These are phyloP conservation scores for Pseudonitzschia pungens DNA, from an alignment of 108 stramenopile species.

Conservation along the genomic window DNA sequence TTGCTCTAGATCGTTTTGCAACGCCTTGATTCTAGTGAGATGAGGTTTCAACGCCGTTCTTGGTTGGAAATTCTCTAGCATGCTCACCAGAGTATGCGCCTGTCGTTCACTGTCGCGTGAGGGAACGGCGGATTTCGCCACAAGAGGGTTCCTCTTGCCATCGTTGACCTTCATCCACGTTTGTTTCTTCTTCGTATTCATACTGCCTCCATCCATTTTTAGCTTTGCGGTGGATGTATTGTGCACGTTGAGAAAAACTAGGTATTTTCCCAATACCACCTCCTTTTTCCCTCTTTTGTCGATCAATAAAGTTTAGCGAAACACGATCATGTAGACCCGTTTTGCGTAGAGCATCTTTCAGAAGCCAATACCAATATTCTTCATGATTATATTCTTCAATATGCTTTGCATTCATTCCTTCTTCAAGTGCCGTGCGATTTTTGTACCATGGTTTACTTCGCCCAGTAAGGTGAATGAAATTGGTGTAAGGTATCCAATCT, in stretches of 20 bases:
- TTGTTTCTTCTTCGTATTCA: constrained; percentile 1
- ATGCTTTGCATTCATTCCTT: neutral
- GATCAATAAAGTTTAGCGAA: neutral
- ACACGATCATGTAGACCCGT: neutral
- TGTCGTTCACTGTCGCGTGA: neutral
- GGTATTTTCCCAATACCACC: neutral
- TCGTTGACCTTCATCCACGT: neutral
- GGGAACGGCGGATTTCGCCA: no score
- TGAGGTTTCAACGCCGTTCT: neutral
- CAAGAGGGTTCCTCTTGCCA: no score
- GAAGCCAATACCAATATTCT: constrained; percentile 11
- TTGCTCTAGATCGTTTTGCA: neutral
- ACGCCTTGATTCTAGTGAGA: neutral
- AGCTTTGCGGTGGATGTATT: constrained; percentile 7
- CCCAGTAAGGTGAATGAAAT: constrained; percentile 44
- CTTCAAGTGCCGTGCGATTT: constrained; percentile 5
- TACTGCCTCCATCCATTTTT: constrained; percentile 16
- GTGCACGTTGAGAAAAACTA: neutral
- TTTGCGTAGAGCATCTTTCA: constrained; percentile 1
- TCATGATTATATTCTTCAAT: neutral
- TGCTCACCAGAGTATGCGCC: neutral
- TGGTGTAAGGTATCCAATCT: constrained; percentile 33
- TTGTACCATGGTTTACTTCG: constrained; percentile 43
- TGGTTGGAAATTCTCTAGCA: neutral
- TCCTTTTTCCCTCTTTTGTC: constrained; percentile 1